Conservation (phyloP, 2,329 filamentous ascomycete genomes). For the Colletotrichum sansevieriae region DNA sequence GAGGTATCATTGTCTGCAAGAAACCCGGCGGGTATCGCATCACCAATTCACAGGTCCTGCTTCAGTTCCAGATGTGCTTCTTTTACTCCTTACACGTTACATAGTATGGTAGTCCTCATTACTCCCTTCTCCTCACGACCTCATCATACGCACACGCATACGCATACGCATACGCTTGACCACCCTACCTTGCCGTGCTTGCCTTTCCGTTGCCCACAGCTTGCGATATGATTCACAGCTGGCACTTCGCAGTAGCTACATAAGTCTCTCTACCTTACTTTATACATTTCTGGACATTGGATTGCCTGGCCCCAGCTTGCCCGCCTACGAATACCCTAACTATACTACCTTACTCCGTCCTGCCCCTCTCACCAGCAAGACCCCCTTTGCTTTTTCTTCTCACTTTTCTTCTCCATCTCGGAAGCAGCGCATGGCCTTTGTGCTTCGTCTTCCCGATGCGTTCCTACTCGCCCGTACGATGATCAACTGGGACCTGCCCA, state of each 20-base stretch:
- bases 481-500: constrained; percentile 34
- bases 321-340: background rate
- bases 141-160: background rate
- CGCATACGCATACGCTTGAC: constrained; percentile 2
- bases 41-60: background rate
- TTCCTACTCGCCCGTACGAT: constrained; percentile 34
- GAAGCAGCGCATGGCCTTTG: constrained; percentile 13
- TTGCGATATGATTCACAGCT: background rate
- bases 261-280: too few species aligned
- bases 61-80: too few species aligned
- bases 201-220: background rate
- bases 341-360: background rate
- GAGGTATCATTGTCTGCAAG: constrained; percentile 14
- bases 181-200: constrained; percentile 1
- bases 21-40: constrained; percentile 2
- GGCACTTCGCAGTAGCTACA: too few species aligned
- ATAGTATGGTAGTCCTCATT: background rate
- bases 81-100: too few species aligned
- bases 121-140: background rate
- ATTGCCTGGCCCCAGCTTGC: background rate
- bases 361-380: background rate
- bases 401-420: constrained; percentile 1
- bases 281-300: too few species aligned
- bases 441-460: constrained; percentile 22
- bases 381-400: constrained; percentile 4